Conservation (phyloP, 768 basidiomycete genomes). For the Amanita thiersii region DNA sequence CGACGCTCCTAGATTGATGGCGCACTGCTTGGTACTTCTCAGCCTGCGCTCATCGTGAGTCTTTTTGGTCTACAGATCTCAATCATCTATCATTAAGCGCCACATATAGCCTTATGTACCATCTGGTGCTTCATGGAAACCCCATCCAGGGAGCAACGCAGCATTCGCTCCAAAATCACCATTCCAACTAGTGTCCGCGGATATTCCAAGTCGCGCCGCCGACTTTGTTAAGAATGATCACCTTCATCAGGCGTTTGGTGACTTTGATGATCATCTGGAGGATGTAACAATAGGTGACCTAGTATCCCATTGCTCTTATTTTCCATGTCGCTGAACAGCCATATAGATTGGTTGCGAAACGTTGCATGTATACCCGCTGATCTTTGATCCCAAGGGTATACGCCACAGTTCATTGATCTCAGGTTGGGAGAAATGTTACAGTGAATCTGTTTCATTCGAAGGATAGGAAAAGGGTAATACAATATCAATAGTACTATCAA, state of each 20-base stretch:
- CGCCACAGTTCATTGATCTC: too few relatives aligned
- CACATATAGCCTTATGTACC: constrained; percentile 42
- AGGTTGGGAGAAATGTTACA: too few relatives aligned
- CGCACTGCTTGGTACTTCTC: background rate
- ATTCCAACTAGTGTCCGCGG: constrained; percentile 38
- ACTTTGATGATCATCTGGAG: constrained; percentile 81
- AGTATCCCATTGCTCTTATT: constrained; percentile 14
- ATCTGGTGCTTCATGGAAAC: constrained; percentile 39
- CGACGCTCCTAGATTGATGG: constrained; percentile 6
- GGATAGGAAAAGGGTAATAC: too few relatives aligned
- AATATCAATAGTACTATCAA: too few relatives aligned
- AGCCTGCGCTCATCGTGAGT: constrained; percentile 8
- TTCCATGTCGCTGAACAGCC: background rate
- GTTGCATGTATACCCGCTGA: constrained; percentile 22
- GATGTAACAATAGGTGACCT: constrained; percentile 49
- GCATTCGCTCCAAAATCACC: constrained; percentile 38
- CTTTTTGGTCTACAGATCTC: background rate
- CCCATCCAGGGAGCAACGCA: constrained; percentile 23
- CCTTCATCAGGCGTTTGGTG: constrained; percentile 56
- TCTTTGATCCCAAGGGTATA: constrained; percentile 9
- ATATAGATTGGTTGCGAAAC: constrained; percentile 38
- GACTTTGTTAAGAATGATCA: constrained; percentile 39
- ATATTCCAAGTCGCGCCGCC: constrained; percentile 39
- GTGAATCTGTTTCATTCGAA: too few relatives aligned
- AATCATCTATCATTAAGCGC: background rate